phyloP scores from a whole-genome alignment of 495 filamentous ascomycete species.

The Aspergillus coremiiformis region DNA sequence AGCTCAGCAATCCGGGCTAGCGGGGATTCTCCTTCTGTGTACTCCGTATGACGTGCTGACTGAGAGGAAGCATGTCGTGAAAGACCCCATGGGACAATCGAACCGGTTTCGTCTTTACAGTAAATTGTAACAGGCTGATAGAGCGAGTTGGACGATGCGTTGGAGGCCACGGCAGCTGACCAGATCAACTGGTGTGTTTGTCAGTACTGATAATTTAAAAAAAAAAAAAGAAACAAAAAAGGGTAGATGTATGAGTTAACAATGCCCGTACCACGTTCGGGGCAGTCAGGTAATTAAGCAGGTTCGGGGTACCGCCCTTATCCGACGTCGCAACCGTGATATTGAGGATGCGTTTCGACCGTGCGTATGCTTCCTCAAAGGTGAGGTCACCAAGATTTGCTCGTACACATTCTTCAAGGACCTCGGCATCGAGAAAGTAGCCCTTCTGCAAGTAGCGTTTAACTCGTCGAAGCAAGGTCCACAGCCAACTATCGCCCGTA shows the following conservation, averaged over 20 bases:
- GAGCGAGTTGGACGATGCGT: constrained; percentile 62
- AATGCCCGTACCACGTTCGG: constrained; percentile 73
- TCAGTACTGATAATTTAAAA: constrained; percentile 2
- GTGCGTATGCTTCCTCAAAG: constrained; percentile 86
- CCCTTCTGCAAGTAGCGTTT: constrained; percentile 63
- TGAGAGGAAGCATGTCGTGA: constrained; percentile 59
- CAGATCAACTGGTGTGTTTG: constrained; percentile 58
- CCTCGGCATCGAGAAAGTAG: constrained; percentile 73
- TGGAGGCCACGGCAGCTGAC: constrained; percentile 90
- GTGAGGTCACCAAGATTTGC: constrained; percentile 84
- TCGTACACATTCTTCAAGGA: constrained; percentile 78
- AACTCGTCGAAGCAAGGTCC: constrained; percentile 54
- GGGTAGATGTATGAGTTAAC: neutral
- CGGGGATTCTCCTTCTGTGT: constrained; percentile 71
- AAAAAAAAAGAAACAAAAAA: too few relatives aligned
- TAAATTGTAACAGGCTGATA: constrained; percentile 64
- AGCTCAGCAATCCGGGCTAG: constrained; percentile 78
- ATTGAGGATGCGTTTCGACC: constrained; percentile 82
- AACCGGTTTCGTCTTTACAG: constrained; percentile 74
- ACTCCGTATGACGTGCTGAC: constrained; percentile 59
- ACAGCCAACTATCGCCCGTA: constrained; percentile 36
- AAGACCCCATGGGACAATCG: constrained; percentile 72
- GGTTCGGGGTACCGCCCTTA: constrained; percentile 68
- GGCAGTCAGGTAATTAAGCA: constrained; percentile 89
- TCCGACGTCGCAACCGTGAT: constrained; percentile 78